A percentile compares a stretch with the other conserved stretches of the same genome.
Evolutionary conservation across 192 early-diverging fungal species (phyloP).

Genomic region (Chytriomyces hyalinus): DNA sequence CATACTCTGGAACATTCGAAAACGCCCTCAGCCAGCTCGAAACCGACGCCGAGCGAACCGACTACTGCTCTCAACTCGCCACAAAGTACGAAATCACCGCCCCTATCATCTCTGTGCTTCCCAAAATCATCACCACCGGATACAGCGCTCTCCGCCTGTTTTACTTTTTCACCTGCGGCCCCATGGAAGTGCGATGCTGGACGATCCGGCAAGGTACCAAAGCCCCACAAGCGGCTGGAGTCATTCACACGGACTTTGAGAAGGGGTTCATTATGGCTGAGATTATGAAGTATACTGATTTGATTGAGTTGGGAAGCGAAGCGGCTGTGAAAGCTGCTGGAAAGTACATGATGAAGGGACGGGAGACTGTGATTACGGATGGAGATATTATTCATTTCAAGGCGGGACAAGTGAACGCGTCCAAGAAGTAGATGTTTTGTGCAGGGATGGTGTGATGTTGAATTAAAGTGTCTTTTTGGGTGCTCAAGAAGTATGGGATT

Average conservation of each 20-base stretch:
- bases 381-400: conserved; percentile 83
- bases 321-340: conserved; percentile 88
- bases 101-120: conserved; percentile 65
- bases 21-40: conserved; percentile 58
- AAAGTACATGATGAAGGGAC: conserved; percentile 86
- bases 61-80: conserved; percentile 69
- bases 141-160: conserved; percentile 84
- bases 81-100: conserved; percentile 54
- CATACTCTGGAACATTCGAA: conserved; percentile 88
- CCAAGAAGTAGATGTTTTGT: conserved; percentile 29
- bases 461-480: no score
- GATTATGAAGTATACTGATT: conserved; percentile 73
- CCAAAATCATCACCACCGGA: conserved; percentile 91
- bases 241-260: conserved; percentile 90
- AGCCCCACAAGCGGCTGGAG: conserved; percentile 90
- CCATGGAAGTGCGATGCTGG: conserved; percentile 91
- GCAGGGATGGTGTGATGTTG: no score
- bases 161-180: conserved; percentile 95
- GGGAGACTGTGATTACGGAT: conserved; percentile 90
- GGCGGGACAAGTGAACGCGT: conserved; percentile 42
- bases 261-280: conserved; percentile 93
- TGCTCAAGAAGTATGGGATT: no score
- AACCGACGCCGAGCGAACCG: conserved; percentile 60
- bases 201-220: conserved; percentile 82
- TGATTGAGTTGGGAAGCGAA: conserved; percentile 84